Base-by-base conservation (phyloP, 192 early-diverging fungal species). In the Mycoemilia scoparia region DNA sequence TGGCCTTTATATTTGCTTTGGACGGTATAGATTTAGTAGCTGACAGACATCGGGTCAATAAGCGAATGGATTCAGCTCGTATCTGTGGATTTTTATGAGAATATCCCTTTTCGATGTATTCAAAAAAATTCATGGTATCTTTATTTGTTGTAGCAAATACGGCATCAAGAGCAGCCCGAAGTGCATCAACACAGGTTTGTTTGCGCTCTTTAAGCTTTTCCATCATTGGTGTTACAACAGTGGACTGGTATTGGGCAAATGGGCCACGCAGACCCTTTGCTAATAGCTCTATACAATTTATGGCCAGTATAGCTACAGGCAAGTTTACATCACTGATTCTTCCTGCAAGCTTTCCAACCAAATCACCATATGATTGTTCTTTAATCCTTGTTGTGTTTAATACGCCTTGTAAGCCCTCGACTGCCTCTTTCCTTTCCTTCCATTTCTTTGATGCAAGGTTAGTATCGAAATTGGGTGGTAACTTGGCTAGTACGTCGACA, bases 141-240 rank as follows among this genome's bases (percentile, higher is more conserved):
- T 15, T 24, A 8, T 59, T 57, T 20, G 79, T 67, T 3, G 76
- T 64, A 11, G 60, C 25, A 47, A 81, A 90, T 5, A 85, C 77
- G 5, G 84, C 86, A 43, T 92, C 86, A n/a, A 86, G 47, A 1
- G 84, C 82, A 10, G 53, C 54, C 6, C 76, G 45, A 1, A 96
- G 49, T 5, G 86, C 76, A 17, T 97, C 90, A 3, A 93, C 46
- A 7, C 95, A 87, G 1, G 70, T 70, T 26, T 74, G 64, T 48
- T 97, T 99, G 38, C 88, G 82, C 52, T 99, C 96, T 49, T 99
- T 99, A 7, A 87, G 65, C 44, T 82, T 84, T 60, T 96, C 96
- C 21, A 97, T 60, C 15, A 92, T 51, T 7, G 81, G 78, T 7
- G 45, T 41, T 25, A 54, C 42, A 32, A 78, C 78, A 30, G 79